Evolutionary conservation across 768 basidiomycete genomes (phyloP), one percentile per base, ranked within the genome.

Genomic region (Phlebiopsis flavidoalba): DNA sequence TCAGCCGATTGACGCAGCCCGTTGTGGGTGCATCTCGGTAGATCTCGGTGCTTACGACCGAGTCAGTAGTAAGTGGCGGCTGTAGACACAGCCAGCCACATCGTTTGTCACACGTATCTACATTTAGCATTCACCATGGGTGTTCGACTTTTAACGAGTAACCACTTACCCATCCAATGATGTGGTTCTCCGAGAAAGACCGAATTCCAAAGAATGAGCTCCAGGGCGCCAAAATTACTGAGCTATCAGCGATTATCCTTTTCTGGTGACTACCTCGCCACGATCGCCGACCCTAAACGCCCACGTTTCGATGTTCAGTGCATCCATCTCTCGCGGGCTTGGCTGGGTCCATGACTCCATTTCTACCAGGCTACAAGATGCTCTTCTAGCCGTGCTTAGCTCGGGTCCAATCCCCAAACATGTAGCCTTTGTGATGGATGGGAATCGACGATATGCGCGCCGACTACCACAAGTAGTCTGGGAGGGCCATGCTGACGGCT

Each of bases 371-470:
- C 73, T 74, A 11, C 77, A 77, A 19, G 75, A 80, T 59, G 69
- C 84, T 17, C 69, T 94, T 24, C 78, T 95, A 50, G 75, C 74
- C 60, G 74, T 94, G 19, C 81, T 99, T 49, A 77, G 88, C 0
- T 79, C 89, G 1, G 95, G 95, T 0, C 95, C 96, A 0, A 80
- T 95, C 8, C 97, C 97, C 0, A 73, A 77, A 47, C 97, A 99
- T 76, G 83, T 98, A 31, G 95, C 91, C 1, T 95, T 99, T 70
- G 87, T 96, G 26, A 95, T 99, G 94, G 97, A 99, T 69, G 97
- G 97, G 3, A 98, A 98, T 72, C 79, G 97, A 57, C 80, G 97
- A 11, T 96, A 91, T 69, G 95, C 97, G 1, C 79, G 92, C 72
- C 74, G 77, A 65, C 75, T 82, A 21, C 83, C 86, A 15, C 82